Base-by-base conservation (phyloP, 495 filamentous ascomycete species). In the Aeminium ludgeri region DNA sequence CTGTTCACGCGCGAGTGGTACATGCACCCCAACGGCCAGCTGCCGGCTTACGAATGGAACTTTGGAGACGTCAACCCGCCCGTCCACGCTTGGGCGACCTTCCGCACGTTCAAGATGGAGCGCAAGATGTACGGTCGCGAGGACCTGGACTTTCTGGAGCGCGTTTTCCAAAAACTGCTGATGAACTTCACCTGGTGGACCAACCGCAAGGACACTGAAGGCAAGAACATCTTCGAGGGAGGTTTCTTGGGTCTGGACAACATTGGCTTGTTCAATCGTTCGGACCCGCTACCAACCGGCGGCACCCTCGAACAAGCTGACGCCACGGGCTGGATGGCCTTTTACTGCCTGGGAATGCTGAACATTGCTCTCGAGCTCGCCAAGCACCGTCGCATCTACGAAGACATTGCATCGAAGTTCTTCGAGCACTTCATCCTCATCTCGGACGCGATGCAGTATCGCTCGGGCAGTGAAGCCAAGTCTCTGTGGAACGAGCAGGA, bases 171-270 rank as follows among this genome's bases (percentile, higher is more conserved):
- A 52, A 96, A 96, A 60, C 57, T 96, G 49, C 62, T 95, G 18
- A 65, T 96, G 34, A 96, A 95, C 63, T 96, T 96, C 60, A 96
- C 89, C 10, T 96, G 89, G 87, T 95, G 87, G 86, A 84, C 92
- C 2, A 94, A 94, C 61, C 79, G 86, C 23, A 96, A 96, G 58
- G 87, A 96, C 50, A 72, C 65, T 18, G 82, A 93, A 3, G 86
- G 84, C 36, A 95, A 93, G 59, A 94, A 94, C 46, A 80, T 96
- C 20, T 96, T 95, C 51, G 89, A 95, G 56, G 87, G 87, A 46
- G 89, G 87, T 15, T 95, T 96, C 66, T 59, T 95, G n/a, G 87
- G 87, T 10, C 66, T 96, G 20, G 87, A 96, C 63, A 96, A 96
- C 54, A 95, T 96, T 54, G 87, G 87, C 16, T 59, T 94, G 29